Conservation (phyloP, 768 basidiomycete species). For the Tricholoma hemisulphureum region DNA sequence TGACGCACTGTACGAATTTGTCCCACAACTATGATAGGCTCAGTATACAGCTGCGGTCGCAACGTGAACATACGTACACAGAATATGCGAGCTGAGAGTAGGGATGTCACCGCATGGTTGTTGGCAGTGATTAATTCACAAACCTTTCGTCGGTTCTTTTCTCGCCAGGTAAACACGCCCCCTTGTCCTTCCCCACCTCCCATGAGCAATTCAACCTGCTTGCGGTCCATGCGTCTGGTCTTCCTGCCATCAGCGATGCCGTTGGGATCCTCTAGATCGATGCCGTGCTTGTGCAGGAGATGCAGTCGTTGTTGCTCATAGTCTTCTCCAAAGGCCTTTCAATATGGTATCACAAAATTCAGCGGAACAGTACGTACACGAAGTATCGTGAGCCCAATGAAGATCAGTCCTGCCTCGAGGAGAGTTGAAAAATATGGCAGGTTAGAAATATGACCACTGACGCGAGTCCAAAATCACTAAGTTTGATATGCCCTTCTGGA, state of each 20-base stretch:
- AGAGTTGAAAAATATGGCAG: neutral
- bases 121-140: slow-evolving; percentile 24
- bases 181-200: slow-evolving; percentile 77
- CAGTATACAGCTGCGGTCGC: slow-evolving; percentile 16
- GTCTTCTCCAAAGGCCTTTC: slow-evolving; percentile 47
- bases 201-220: slow-evolving; percentile 82
- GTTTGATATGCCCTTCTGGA: slow-evolving; percentile 87
- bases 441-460: slow-evolving; percentile 44
- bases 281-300: slow-evolving; percentile 87
- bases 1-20: slow-evolving; percentile 80
- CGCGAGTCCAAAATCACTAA: slow-evolving; percentile 96
- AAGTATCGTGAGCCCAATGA: slow-evolving; percentile 97
- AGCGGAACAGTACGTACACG: slow-evolving; percentile 49
- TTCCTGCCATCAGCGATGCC: slow-evolving; percentile 63
- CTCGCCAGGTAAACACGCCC: slow-evolving; percentile 93
- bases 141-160: slow-evolving; percentile 90
- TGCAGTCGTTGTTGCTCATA: slow-evolving; percentile 92
- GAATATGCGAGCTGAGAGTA: slow-evolving; percentile 74
- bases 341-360: slow-evolving; percentile 1
- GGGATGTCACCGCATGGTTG: slow-evolving; percentile 21
- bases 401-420: slow-evolving; percentile 67
- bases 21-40: slow-evolving; percentile 62
- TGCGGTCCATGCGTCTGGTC: slow-evolving; percentile 77
- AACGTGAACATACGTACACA: slow-evolving; percentile 54
- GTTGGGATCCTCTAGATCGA: slow-evolving; percentile 85